Evolutionary conservation across 148 eudicot species (phyloP), one percentile per base, ranked within the genome.

Genomic region (Camellia sinensis): DNA sequence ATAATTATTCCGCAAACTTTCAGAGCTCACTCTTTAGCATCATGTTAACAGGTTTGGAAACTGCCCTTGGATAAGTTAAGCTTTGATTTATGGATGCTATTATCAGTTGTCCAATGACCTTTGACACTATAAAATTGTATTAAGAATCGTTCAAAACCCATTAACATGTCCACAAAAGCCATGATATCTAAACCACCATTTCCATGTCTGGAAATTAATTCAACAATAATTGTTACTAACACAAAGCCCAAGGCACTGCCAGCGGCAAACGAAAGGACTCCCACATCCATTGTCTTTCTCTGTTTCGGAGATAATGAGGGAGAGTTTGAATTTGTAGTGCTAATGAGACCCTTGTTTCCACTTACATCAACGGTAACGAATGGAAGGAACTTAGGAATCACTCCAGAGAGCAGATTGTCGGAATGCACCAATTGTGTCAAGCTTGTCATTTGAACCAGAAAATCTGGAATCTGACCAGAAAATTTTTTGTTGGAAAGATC

Each of bases 401-500:
- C 68, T 63, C 97, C 98, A 29, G 92, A 85, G 21, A 94, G 87
- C 21, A 82, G 79, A 74, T 94, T 94, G 84, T 91, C 86, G 40
- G 88, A 74, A 14, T 92, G 89, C 13, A 88, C 29, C 70, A 92
- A 43, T 65, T 71, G 13, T 43, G 90, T 92, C 76, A 92, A 78
- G 89, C 85, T 83, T 41, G 2, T 12, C 80, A 91, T 60, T 4
- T 0, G 0, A 17, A 69, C 18, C 71, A 94, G 71, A 56, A 15
- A 87, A 0, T 21, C 40, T 11, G 98, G 98, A 64, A 95, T 88
- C 15, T 54, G 46, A 60, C 97, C 97, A 3, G 81, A 75, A 78
- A 95, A 91, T 21, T 71, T 79, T 72, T 95, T 95, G 84, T 88
- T 80, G 5, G 97, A 95, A 4, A 93, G 96, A 82, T 95, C 98